phyloP scores from a whole-genome alignment of 2,329 filamentous ascomycete genomes.

The Penicillium olsonii region DNA sequence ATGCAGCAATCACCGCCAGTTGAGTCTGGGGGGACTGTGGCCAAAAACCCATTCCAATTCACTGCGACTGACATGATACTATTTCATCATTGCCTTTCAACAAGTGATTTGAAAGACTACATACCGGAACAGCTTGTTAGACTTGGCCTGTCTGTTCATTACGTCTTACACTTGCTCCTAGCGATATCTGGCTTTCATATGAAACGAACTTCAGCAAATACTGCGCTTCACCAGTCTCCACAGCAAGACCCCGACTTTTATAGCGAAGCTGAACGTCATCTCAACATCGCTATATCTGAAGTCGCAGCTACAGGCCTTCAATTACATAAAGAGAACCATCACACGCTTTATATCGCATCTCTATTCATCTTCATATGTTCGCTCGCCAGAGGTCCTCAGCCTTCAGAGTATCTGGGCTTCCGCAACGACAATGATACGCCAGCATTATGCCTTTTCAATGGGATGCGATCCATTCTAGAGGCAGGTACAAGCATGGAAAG shows the following conservation, averaged over 20 bases:
- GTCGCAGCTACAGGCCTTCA: conserved; percentile 4
- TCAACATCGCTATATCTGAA: conserved; percentile 7
- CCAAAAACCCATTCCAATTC: conserved; percentile 12
- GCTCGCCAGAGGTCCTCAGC: neutral
- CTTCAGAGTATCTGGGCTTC: conserved; percentile 18
- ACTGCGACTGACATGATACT: conserved; percentile 15
- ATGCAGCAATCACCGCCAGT: too few species aligned
- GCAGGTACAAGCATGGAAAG: neutral
- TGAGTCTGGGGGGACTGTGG: conserved; percentile 1
- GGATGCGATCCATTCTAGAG: conserved; percentile 14
- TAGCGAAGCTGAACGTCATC: conserved; percentile 13
- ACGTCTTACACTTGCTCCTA: conserved; percentile 14
- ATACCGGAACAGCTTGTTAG: conserved; percentile 5
- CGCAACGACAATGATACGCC: conserved; percentile 5
- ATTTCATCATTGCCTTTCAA: conserved; percentile 16
- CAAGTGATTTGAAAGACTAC: conserved; percentile 5
- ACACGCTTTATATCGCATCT: neutral
- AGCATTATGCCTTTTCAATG: conserved; percentile 12
- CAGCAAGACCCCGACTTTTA: neutral
- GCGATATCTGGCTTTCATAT: conserved; percentile 16
- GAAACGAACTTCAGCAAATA: neutral
- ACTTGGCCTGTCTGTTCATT: conserved; percentile 12
- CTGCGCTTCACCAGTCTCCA: neutral
- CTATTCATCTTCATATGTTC: neutral
- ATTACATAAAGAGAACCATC: neutral